phyloP scores from a whole-genome alignment of 2,329 filamentous ascomycete species.

The Stachybotrys chartarum region DNA sequence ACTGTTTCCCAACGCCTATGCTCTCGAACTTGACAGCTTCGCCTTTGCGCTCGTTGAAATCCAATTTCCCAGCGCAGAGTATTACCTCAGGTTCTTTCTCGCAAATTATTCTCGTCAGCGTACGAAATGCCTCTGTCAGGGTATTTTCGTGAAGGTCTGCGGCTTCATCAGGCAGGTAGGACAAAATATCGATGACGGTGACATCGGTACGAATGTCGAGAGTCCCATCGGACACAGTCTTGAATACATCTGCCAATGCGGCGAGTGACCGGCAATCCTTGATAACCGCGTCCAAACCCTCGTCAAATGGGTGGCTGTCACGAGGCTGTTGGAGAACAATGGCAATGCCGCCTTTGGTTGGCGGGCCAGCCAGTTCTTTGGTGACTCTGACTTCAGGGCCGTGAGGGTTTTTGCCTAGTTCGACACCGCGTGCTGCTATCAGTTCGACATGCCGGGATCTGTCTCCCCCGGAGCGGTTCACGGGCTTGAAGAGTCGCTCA shows the following conservation, averaged over 20 bases:
- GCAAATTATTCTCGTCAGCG: background rate
- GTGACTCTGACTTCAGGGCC: constrained; percentile 7
- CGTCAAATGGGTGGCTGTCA: constrained; percentile 7
- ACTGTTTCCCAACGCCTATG: constrained; percentile 2
- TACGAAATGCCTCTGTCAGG: background rate
- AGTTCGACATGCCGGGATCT: constrained; percentile 2
- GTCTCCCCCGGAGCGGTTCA: background rate
- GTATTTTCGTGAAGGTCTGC: background rate
- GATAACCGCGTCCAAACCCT: constrained; percentile 10
- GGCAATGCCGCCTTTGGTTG: constrained; percentile 9
- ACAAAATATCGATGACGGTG: constrained; percentile 7
- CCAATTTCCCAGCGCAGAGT: too few species aligned
- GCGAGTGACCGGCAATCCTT: constrained; percentile 7
- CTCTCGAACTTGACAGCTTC: constrained; percentile 7
- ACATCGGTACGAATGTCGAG: constrained; percentile 5
- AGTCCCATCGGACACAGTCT: constrained; percentile 2
- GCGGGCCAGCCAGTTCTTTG: constrained; percentile 6
- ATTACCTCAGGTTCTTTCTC: constrained; percentile 7
- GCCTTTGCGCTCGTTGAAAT: constrained; percentile 4
- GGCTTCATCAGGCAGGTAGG: constrained; percentile 1
- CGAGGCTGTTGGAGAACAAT: constrained; percentile 10
- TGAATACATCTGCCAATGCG: constrained; percentile 5
- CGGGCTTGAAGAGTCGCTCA: constrained; percentile 3
- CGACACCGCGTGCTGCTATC: constrained; percentile 4
- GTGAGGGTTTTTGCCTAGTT: background rate